A percentile compares a stretch with the other conserved stretches of the same genome.
These are phyloP conservation scores for Plantago ovata DNA, from an alignment of 257 asterid species.

Conservation along the genomic window DNA sequence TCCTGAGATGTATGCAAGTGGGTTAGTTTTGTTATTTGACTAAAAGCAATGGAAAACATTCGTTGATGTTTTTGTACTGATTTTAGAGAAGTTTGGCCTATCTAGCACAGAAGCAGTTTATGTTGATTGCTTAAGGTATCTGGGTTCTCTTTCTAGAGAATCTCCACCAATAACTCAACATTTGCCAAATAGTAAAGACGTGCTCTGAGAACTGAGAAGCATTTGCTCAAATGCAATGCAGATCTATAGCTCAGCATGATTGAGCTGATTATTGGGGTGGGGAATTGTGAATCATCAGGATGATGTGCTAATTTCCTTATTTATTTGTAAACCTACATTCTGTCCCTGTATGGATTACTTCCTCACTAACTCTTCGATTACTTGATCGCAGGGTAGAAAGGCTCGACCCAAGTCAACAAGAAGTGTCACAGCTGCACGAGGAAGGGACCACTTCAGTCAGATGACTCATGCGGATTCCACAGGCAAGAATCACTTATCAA, in stretches of 20 bases:
- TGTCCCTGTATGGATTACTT: background rate
- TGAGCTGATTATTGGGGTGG: background rate
- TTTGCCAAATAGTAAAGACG: too few relatives aligned
- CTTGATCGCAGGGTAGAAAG: constrained; percentile 73
- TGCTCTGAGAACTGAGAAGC: too few relatives aligned
- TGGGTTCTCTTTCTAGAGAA: too few relatives aligned
- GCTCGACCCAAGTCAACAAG: constrained; percentile 90
- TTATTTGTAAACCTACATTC: background rate
- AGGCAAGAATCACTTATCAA: constrained; percentile 37
- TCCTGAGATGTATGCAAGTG: background rate
- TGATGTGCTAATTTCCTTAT: background rate
- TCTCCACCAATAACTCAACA: too few relatives aligned
- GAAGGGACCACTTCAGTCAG: constrained; percentile 41
- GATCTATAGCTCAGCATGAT: background rate
- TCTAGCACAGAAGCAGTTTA: too few relatives aligned
- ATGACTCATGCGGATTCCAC: constrained; percentile 43
- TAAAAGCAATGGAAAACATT: too few relatives aligned
- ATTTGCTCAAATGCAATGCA: too few relatives aligned
- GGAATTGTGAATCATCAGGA: too few relatives aligned
- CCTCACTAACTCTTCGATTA: constrained; percentile 1
- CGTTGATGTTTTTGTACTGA: too few relatives aligned
- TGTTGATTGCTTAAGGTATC: too few relatives aligned
- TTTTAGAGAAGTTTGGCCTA: too few relatives aligned
- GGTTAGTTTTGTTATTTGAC: too few relatives aligned
- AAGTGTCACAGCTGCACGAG: constrained; percentile 72